These are phyloP conservation scores for Arxiozyma slooffiae DNA, from an alignment of 1,139 yeast genomes.

Conservation along the genomic window DNA sequence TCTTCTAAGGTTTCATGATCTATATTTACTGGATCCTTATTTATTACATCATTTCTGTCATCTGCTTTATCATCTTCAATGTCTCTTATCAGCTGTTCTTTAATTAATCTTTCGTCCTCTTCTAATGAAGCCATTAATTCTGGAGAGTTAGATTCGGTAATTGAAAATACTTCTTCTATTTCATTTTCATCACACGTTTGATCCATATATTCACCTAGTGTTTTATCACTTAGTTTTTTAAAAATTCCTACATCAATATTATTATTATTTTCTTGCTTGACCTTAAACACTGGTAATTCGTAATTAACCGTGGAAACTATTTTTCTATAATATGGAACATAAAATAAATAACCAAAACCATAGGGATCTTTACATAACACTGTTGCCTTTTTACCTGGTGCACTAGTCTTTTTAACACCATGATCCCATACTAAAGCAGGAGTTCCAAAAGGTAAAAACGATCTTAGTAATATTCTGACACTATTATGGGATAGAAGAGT, in stretches of 20 bases:
- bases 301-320: slow-evolving; percentile 2
- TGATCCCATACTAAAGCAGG: slow-evolving; percentile 1
- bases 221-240: background rate
- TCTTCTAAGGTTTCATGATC: background rate
- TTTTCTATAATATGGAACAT: slow-evolving; percentile 3
- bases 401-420: background rate
- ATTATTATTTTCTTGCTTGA: background rate
- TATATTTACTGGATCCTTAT: background rate
- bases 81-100: background rate
- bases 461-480: background rate
- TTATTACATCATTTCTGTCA: background rate
- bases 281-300: background rate
- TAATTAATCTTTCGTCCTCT: background rate
- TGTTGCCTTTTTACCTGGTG: background rate
- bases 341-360: slow-evolving; percentile 3
- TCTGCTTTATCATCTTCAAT: background rate
- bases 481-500: background rate
- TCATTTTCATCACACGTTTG: background rate
- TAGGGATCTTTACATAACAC: slow-evolving; percentile 1
- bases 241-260: slow-evolving; percentile 5
- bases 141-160: background rate
- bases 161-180: background rate
- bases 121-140: background rate
- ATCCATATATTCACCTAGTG: slow-evolving; percentile 1
- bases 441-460: slow-evolving; percentile 5